A percentile compares a stretch with the other conserved stretches of the same genome.
These are phyloP conservation scores for Rhodotorula sp. DNA, from an alignment of 1,284 basidiomycete species.

Conservation along the genomic window DNA sequence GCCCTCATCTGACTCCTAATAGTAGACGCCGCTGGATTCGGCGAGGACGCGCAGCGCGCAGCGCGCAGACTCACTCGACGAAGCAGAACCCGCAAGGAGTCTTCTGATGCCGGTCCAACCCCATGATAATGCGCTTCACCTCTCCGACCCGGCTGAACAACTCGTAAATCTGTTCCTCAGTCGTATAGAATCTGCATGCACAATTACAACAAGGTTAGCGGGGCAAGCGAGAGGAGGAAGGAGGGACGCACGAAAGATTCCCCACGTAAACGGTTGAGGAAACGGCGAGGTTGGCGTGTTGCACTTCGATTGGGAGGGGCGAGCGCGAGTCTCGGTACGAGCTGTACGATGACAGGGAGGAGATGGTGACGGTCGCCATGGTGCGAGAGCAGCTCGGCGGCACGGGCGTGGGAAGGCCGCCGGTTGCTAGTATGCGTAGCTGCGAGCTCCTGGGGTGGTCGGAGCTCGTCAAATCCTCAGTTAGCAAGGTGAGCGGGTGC, in stretches of 20 bases:
- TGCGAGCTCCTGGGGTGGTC: too few relatives aligned
- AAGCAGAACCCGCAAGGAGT: conserved; percentile 99
- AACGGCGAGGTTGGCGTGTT: conserved; percentile 54
- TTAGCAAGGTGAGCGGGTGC: too few relatives aligned
- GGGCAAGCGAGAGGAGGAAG: background rate
- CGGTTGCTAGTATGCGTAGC: too few relatives aligned
- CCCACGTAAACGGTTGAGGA: conserved; percentile 66
- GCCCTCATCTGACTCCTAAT: background rate
- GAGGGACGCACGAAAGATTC: conserved; percentile 81
- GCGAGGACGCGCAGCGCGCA: background rate
- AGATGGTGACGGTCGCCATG: conserved; percentile 33
- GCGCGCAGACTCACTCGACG: conserved; percentile 63
- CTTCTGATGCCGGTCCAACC: conserved; percentile 92
- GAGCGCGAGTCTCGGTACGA: conserved; percentile 51
- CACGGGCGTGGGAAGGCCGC: too few relatives aligned
- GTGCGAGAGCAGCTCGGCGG: too few relatives aligned
- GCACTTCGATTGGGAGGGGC: conserved; percentile 46
- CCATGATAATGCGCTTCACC: conserved; percentile 99
- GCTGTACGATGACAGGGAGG: conserved; percentile 41
- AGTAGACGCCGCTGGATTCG: too few relatives aligned
- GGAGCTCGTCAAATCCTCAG: too few relatives aligned
- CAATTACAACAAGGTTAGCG: conserved; percentile 43
- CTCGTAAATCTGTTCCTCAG: conserved; percentile 99
- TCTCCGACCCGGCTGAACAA: conserved; percentile 89
- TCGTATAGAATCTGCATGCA: conserved; percentile 57